These are phyloP conservation scores for Inonotus obliquus DNA, from an alignment of 1,284 basidiomycete species.

Conservation along the genomic window DNA sequence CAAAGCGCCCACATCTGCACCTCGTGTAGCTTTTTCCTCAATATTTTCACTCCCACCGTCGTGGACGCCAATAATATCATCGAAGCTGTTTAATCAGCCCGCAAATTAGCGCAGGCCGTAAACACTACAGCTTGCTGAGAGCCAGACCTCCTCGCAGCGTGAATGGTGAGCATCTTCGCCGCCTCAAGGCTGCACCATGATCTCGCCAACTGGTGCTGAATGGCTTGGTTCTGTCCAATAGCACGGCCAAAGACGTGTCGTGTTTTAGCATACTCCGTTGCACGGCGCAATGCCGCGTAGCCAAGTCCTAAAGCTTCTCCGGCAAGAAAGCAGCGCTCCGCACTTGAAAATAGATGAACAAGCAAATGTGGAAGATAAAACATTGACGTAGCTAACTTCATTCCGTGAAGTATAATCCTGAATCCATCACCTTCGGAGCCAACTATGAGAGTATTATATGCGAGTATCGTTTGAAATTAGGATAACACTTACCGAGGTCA, in stretches of 20 bases:
- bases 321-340: constrained; percentile 36
- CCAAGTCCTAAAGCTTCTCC: constrained; percentile 34
- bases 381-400: constrained; percentile 17
- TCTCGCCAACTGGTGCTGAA: constrained; percentile 29
- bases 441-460: constrained; percentile 14
- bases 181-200: constrained; percentile 29
- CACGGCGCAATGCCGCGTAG: constrained; percentile 21
- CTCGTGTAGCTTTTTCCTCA: background rate
- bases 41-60: background rate
- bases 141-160: constrained; percentile 25
- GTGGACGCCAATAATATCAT: constrained; percentile 12
- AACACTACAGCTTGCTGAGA: background rate
- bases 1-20: constrained; percentile 26
- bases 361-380: background rate
- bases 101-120: background rate
- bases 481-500: constrained; percentile 20
- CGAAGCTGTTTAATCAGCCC: background rate
- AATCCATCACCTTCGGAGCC: constrained; percentile 35
- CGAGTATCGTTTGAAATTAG: background rate
- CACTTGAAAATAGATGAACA: constrained; percentile 27
- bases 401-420: constrained; percentile 29
- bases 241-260: constrained; percentile 28
- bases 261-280: constrained; percentile 25
- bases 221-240: constrained; percentile 29
- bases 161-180: constrained; percentile 26